Percentiles rank a stretch among this genome's conserved stretches.
Evolutionary conservation across 768 basidiomycete genomes (phyloP).

Genomic region (Panus rudis): DNA sequence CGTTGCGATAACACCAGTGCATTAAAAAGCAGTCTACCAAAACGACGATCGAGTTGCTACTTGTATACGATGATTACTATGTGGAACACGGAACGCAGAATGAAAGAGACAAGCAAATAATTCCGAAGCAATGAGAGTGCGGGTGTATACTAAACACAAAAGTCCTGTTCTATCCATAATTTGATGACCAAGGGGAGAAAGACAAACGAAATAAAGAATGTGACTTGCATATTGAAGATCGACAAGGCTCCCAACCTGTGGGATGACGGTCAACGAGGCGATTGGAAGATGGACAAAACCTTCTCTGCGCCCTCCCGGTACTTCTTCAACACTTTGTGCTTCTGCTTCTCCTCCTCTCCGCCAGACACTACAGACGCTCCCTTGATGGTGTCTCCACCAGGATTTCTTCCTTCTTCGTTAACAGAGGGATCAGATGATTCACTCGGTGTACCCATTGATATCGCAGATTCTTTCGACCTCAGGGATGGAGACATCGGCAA

Average conservation of each 20-base stretch:
- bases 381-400: conserved; percentile 25
- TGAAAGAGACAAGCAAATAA: too few relatives aligned
- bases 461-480: conserved; percentile 74
- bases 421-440: conserved; percentile 65
- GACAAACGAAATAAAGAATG: too few relatives aligned
- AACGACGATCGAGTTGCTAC: too few relatives aligned
- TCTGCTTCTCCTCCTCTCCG: conserved; percentile 50
- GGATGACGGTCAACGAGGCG: conserved; percentile 37
- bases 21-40: too few relatives aligned
- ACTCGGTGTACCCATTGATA: conserved; percentile 65
- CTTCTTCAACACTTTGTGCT: conserved; percentile 74
- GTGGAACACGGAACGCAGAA: too few relatives aligned
- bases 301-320: conserved; percentile 87
- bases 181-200: too few relatives aligned
- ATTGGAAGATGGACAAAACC: conserved; percentile 73
- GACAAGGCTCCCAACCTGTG: not conserved
- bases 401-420: conserved; percentile 37
- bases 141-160: too few relatives aligned
- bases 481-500: conserved; percentile 54
- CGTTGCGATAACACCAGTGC: too few relatives aligned
- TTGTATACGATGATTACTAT: too few relatives aligned
- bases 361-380: conserved; percentile 14
- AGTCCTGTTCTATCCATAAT: too few relatives aligned
- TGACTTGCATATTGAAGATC: not conserved
- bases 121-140: too few relatives aligned